Base-by-base conservation (phyloP, 139 green algal genomes). In the Closterium sp. region DNA sequence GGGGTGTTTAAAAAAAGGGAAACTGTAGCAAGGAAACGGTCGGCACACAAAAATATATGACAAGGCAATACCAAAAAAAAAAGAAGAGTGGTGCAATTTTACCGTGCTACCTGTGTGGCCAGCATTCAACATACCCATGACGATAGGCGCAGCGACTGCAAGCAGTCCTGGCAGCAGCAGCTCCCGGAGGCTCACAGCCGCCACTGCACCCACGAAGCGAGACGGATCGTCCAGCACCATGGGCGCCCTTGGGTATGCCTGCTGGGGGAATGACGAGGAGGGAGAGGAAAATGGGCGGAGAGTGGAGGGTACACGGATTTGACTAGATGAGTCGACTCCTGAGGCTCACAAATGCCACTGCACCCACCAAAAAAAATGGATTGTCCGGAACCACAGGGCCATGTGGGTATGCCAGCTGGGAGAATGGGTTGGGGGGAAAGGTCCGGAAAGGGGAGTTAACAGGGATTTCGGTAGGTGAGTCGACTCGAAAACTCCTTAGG, bases 161-260 rank as follows among this genome's bases (percentile, higher is more conserved):
- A 97, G 70, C 29, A 96, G 86, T 13, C 96, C 96, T 2, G 96
- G 96, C 89, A 91, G 90, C 31, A 97, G 92, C 96, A 97, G 97
- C 88, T 96, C 96, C 28, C 62, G 86, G 31, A 97, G 88, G 9
- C 95, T 91, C 31, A 92, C 93, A 38, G 87, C 84, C 2, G 96
- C 93, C 31, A 96, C 94, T 79, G 62, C 38, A 50, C 4, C 62
- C 62, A 79, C 62, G 62, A 79, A 79, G 62, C 62, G 62, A 79
- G 62, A 79, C 11, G 62, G 62, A 4, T 79, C 62, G 10, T 79
- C 13, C 62, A 79, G 62, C 2, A 79, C 62, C 62, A 79, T 79
- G 62, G 62, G 62, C 17, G 62, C 62, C 17, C 62, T 22, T 13
- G 62, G 62, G 19, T 79, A 79, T 79, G 62, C 62, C 62, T 79